Percentiles rank a stretch among this genome's conserved stretches.
Evolutionary conservation across 805 yeast genomes (phyloP).

Genomic region (Kodamaea neixiangensis): DNA sequence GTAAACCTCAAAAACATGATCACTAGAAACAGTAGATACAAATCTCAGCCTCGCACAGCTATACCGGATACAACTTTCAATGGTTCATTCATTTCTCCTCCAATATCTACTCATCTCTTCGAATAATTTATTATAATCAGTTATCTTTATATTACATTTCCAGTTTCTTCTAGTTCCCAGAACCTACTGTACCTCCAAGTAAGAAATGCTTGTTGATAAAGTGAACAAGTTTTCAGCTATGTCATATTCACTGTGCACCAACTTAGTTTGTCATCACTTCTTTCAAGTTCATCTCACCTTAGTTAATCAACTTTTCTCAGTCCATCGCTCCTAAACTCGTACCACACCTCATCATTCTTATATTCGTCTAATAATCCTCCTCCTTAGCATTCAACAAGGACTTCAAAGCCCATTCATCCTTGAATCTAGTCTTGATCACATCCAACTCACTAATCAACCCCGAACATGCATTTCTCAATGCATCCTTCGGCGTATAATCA

Average conservation of each 20-base stretch:
- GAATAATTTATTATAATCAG: neutral
- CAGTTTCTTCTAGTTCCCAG: neutral
- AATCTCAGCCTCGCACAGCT: too few relatives aligned
- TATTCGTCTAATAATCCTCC: conserved; percentile 28
- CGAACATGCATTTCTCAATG: conserved; percentile 87
- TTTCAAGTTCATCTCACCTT: too few relatives aligned
- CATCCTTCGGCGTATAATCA: conserved; percentile 88
- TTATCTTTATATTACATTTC: neutral
- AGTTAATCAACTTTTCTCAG: too few relatives aligned
- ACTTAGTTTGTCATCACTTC: too few relatives aligned
- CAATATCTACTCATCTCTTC: too few relatives aligned
- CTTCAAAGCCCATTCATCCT: conserved; percentile 91
- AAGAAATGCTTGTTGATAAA: neutral
- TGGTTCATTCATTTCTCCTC: too few relatives aligned
- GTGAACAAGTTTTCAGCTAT: too few relatives aligned
- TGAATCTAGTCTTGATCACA: conserved; percentile 72
- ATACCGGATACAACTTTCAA: too few relatives aligned
- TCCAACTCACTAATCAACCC: conserved; percentile 78
- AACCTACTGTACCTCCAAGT: conserved; percentile 1
- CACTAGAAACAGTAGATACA: too few relatives aligned
- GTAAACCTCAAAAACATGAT: too few relatives aligned
- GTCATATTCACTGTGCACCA: too few relatives aligned
- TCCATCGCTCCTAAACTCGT: neutral
- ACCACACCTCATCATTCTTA: too few relatives aligned
- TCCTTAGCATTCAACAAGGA: conserved; percentile 60